Conservation (phyloP, 441 rosid genomes). For the Melastoma candidum region DNA sequence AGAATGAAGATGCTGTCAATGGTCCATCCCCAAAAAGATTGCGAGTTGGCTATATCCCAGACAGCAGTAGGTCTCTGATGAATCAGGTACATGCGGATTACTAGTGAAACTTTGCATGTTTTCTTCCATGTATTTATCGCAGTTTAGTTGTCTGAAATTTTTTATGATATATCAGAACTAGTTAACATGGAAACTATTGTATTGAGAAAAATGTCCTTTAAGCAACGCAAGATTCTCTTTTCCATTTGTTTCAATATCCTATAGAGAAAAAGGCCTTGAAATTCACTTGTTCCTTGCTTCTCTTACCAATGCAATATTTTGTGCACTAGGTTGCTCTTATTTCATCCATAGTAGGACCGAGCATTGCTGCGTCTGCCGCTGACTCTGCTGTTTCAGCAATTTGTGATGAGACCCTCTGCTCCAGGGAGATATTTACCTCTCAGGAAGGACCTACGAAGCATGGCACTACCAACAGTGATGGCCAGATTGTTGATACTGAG, state of each 20-base stretch:
- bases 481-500: slow-evolving; percentile 31
- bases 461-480: slow-evolving; percentile 25
- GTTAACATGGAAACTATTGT: slow-evolving; percentile 1
- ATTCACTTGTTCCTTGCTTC: not conserved
- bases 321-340: slow-evolving; percentile 46
- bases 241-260: not conserved
- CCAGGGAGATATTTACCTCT: slow-evolving; percentile 49
- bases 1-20: slow-evolving; percentile 31
- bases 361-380: slow-evolving; percentile 65
- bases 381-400: slow-evolving; percentile 66
- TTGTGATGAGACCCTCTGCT: slow-evolving; percentile 65
- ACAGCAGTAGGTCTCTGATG: slow-evolving; percentile 51
- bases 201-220: too few relatives aligned
- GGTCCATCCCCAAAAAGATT: slow-evolving; percentile 51
- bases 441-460: slow-evolving; percentile 22
- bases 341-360: slow-evolving; percentile 54
- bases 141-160: not conserved
- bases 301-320: not conserved
- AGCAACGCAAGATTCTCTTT: too few relatives aligned
- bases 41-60: slow-evolving; percentile 29
- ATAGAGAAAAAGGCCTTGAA: not conserved
- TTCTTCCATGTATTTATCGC: too few relatives aligned
- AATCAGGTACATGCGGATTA: slow-evolving; percentile 43
- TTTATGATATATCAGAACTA: not conserved
- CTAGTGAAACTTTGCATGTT: too few relatives aligned